These are phyloP conservation scores for Capronia americana DNA, from an alignment of 2,329 filamentous ascomycete genomes.

Conservation along the genomic window DNA sequence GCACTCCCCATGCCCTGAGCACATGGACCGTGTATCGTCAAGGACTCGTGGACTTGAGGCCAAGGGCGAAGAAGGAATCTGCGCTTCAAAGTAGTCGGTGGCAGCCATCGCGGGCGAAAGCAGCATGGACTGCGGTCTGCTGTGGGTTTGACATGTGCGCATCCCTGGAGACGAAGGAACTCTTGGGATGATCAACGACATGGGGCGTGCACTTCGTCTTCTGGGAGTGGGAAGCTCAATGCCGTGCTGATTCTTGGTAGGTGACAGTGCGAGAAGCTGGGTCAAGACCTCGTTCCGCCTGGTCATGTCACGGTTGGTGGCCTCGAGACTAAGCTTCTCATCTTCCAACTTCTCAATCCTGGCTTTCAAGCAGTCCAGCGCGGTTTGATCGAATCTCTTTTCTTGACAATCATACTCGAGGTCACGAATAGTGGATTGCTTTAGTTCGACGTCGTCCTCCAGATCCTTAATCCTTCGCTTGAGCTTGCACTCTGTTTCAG, in stretches of 20 bases:
- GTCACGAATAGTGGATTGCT: slow-evolving; percentile 43
- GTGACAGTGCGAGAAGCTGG: slow-evolving; percentile 47
- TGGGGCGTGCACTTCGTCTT: slow-evolving; percentile 40
- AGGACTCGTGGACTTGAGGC: slow-evolving; percentile 16
- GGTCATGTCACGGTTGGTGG: slow-evolving; percentile 45
- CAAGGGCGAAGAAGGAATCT: slow-evolving; percentile 27
- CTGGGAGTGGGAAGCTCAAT: slow-evolving; percentile 38
- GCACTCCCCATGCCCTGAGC: slow-evolving; percentile 39
- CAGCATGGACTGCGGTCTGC: slow-evolving; percentile 31
- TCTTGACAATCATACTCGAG: slow-evolving; percentile 45
- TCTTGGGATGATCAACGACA: slow-evolving; percentile 43
- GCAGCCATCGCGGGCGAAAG: slow-evolving; percentile 26
- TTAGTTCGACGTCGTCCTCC: slow-evolving; percentile 44
- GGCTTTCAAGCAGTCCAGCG: slow-evolving; percentile 36
- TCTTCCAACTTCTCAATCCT: slow-evolving; percentile 44
- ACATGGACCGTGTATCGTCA: slow-evolving; percentile 37
- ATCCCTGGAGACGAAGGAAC: slow-evolving; percentile 41
- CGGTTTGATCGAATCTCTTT: slow-evolving; percentile 35
- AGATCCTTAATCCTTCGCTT: slow-evolving; percentile 44
- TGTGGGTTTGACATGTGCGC: slow-evolving; percentile 34
- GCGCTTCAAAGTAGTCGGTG: slow-evolving; percentile 28
- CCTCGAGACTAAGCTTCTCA: slow-evolving; percentile 42
- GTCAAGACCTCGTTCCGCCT: slow-evolving; percentile 48
- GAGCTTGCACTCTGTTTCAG: slow-evolving; percentile 42
- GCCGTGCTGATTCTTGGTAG: slow-evolving; percentile 37